Percentiles rank a stretch among this genome's conserved stretches.
Conservation (phyloP, 2,329 filamentous ascomycete genomes). For the Colletotrichum liriopes region DNA sequence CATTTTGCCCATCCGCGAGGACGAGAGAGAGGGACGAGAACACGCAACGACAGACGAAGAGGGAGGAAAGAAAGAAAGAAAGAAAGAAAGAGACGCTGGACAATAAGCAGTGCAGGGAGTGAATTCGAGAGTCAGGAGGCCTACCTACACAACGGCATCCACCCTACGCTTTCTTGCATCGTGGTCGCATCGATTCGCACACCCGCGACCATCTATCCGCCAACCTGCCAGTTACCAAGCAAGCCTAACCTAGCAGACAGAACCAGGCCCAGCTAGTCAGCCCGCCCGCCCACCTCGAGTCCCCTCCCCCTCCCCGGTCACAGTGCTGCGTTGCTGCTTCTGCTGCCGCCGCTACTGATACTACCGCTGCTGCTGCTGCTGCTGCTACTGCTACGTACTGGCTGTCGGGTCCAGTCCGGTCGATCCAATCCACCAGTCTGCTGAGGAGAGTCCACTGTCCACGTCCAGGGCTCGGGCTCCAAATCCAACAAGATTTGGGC, state of each 20-base stretch:
- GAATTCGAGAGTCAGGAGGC: not conserved
- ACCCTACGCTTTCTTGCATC: not conserved
- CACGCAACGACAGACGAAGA: conserved; percentile 1
- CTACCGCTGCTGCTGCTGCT: not conserved
- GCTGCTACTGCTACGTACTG: conserved; percentile 29
- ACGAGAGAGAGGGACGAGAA: not conserved
- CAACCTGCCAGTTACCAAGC: conserved; percentile 27
- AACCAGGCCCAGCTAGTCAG: conserved; percentile 2
- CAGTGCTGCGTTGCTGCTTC: conserved; percentile 34
- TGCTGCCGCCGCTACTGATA: conserved; percentile 28
- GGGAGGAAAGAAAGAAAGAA: not conserved
- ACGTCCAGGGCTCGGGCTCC: conserved; percentile 42
- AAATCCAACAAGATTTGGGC: conserved; percentile 42
- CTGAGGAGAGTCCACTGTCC: conserved; percentile 40
- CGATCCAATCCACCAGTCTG: conserved; percentile 43
- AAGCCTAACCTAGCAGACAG: conserved; percentile 7
- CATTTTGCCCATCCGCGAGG: conserved; percentile 17
- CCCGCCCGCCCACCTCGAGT: conserved; percentile 23
- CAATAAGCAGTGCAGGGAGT: not conserved
- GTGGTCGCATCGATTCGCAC: conserved; percentile 8
- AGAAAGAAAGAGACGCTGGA: not conserved
- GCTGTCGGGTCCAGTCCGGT: conserved; percentile 42
- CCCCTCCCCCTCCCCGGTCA: conserved; percentile 31
- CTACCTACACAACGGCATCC: not conserved
- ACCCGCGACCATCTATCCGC: conserved; percentile 16